Base-by-base conservation (phyloP, 164 flowering plant species). In the Nymphaea thermarum region DNA sequence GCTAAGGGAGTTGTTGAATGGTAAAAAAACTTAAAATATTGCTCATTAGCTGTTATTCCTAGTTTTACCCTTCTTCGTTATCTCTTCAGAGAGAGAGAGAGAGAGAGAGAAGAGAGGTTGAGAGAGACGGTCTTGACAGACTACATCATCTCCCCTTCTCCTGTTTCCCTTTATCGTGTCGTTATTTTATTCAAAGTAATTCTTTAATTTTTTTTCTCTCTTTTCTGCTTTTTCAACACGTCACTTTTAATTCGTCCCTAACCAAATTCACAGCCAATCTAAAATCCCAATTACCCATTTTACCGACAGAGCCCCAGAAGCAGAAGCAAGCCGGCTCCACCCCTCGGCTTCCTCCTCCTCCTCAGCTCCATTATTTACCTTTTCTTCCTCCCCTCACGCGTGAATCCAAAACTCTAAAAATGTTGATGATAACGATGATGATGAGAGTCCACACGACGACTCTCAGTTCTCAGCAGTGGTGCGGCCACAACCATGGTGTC, bases 31-130 rank as follows among this genome's bases (percentile, higher is more conserved):
- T 57, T 51, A 67, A 74, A 55, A 66, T 16, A 36, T 14, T 51
- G 41, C 43, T 63, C 42, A 7, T 62, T 61, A 61, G 5, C 64
- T 36, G 16, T n/a, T 2, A 62, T 62, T 62, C n/a, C 55, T 4
- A 51, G 14, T 51, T 51, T 51, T 10, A 3, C 3, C 57, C 3
- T 61, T 3, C 69, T 42, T 68, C 60, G 68, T 67, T 68, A 68
- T 65, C 73, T 71, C 55, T 59, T 18, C 44, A 70, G 17, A 63
- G 36, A 4, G 64, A 62, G 62, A 66, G 55, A 60, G 65, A 57
- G 70, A 71, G 73, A 55, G 72, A 47, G 66, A 68, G 68, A 43
- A 47, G 71, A 64, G 44, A 42, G 44, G 43, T 18, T 65, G 64
- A 4, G 60, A 10, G 10, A 55, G 60, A 10, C 10, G 60, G 36